Evolutionary conservation across 768 basidiomycete species (phyloP).

Genomic region (Mycena olivaceomarginata): DNA sequence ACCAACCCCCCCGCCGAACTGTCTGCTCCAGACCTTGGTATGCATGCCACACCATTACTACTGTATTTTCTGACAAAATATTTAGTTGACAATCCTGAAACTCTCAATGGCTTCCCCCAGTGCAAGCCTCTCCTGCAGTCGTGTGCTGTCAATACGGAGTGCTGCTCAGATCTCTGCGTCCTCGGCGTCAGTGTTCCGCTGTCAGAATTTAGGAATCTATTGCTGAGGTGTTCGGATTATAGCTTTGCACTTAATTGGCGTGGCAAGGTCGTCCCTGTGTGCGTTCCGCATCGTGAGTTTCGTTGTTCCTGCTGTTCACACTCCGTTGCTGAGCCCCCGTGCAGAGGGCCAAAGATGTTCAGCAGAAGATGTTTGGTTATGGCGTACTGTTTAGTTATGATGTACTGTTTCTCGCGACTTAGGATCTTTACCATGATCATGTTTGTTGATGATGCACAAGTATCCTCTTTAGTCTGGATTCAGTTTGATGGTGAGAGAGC

Average conservation of each 20-base stretch:
- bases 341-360: slow-evolving; percentile 22
- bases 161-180: slow-evolving; percentile 18
- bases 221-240: slow-evolving; percentile 24
- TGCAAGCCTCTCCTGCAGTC: slow-evolving; percentile 13
- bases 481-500: slow-evolving; percentile 24
- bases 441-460: slow-evolving; percentile 21
- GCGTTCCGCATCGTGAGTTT: slow-evolving; percentile 22
- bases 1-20: slow-evolving; percentile 23
- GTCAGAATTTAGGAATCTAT: slow-evolving; percentile 24
- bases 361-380: background rate
- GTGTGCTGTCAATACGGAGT: slow-evolving; percentile 14
- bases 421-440: slow-evolving; percentile 12
- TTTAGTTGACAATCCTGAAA: slow-evolving; percentile 19
- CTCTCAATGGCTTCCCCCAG: slow-evolving; percentile 7
- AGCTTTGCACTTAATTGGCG: slow-evolving; percentile 20
- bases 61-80: slow-evolving; percentile 24
- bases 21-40: slow-evolving; percentile 24
- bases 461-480: slow-evolving; percentile 18
- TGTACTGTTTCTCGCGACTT: slow-evolving; percentile 19
- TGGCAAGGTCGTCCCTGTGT: slow-evolving; percentile 16
- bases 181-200: slow-evolving; percentile 22
- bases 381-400: background rate
- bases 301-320: slow-evolving; percentile 22
- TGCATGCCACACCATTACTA: slow-evolving; percentile 22
- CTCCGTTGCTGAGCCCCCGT: slow-evolving; percentile 17